Evolutionary conservation across 352 stramenopile species (phyloP), one percentile per base, ranked within the genome.

Genomic region (Lagenidium sp.): DNA sequence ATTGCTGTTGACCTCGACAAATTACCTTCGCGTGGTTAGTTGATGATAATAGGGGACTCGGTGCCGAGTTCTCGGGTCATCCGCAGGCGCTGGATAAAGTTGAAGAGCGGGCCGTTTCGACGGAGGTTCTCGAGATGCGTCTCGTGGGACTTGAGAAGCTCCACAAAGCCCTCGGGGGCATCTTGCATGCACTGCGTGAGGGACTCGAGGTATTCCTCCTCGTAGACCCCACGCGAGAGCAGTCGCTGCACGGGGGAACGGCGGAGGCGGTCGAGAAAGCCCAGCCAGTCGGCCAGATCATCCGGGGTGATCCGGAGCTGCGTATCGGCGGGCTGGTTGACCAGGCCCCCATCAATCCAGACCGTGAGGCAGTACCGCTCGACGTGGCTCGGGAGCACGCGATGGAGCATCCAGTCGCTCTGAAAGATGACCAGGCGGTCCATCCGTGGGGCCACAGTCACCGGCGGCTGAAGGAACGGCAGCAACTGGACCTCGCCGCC

Each of bases 401-500:
- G 73, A 49, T 87, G 74, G 38, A 87, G 57, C 60, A 87, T 74
- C 63, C 62, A 72, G 47, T 84, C 74, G 53, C 68, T 82, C 41
- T 68, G 58, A 50, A 86, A 86, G 32, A 86, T 61, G 24, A 85
- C 66, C 4, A 89, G 44, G 15, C 79, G 73, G 40, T 89, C 74
- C 68, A 87, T 82, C 49, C 68, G 65, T 6, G 79, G 79, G 26
- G 69, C 73, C 1, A 92, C 56, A 1, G 60, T 79, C 23, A 85
- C 62, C 7, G 65, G 57, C 36, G 56, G 52, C 22, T 72, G 41
- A 10, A 92, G 51, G 52, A 92, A 92, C 5, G 79, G 79, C 36
- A 85, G 64, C 22, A 92, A 56, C 53, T 84, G 72, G 26, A 92
- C 66, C 46, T 92, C 73, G 11, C 79, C 79, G 20, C 79, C 79